Conservation (phyloP, 164 flowering plant genomes). For the Vitis riparia region DNA sequence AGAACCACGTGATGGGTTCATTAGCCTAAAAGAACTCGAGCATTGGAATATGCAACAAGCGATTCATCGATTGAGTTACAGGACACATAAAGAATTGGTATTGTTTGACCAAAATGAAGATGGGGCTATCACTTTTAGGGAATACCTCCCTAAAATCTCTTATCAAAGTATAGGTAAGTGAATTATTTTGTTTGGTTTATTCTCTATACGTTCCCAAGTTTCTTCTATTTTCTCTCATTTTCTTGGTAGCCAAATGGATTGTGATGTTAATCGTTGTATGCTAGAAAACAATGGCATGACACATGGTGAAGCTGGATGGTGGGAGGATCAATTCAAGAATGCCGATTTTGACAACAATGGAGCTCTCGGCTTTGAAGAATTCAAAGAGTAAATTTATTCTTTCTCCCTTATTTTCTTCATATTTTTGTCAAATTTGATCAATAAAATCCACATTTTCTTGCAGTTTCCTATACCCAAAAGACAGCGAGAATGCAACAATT, state of each 20-base stretch:
- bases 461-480: constrained; percentile 76
- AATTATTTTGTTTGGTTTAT: not conserved
- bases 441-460: not conserved
- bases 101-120: constrained; percentile 48
- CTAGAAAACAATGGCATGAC: constrained; percentile 37
- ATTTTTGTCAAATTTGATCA: no score
- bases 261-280: not conserved
- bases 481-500: constrained; percentile 43
- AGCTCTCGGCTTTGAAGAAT: constrained; percentile 44
- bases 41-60: constrained; percentile 49
- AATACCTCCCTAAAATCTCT: constrained; percentile 46
- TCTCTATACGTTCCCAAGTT: not conserved
- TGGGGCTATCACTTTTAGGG: constrained; percentile 35
- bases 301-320: constrained; percentile 65
- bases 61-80: constrained; percentile 28
- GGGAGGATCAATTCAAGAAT: constrained; percentile 53
- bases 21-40: constrained; percentile 46
- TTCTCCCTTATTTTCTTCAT: not conserved
- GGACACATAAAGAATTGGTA: constrained; percentile 34
- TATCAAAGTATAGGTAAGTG: constrained; percentile 36
- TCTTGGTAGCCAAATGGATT: not conserved
- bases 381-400: constrained; percentile 42
- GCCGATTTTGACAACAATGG: constrained; percentile 56
- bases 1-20: constrained; percentile 40
- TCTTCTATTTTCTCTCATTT: not conserved